phyloP scores from a whole-genome alignment of 305 asterid genomes.

The Euphrasia arctica region DNA sequence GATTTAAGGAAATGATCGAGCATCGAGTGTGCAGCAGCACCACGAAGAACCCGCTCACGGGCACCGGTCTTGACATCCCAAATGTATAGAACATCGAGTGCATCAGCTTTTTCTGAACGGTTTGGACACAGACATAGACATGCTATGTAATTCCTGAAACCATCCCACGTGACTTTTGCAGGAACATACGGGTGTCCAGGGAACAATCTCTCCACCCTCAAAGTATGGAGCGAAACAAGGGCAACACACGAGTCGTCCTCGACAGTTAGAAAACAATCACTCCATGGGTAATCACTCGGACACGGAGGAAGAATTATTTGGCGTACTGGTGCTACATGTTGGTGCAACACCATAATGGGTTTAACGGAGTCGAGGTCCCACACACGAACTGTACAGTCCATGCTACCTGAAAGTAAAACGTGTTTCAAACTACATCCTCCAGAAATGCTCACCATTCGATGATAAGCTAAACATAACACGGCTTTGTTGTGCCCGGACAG shows the following conservation, averaged over 20 bases:
- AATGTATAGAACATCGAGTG: slow-evolving; percentile 73
- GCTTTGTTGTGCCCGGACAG: no score
- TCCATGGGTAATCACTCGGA: slow-evolving; percentile 72
- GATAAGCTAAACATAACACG: no score
- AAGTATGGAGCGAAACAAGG: slow-evolving; percentile 79
- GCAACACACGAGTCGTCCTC: slow-evolving; percentile 77
- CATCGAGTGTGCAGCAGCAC: slow-evolving; percentile 95
- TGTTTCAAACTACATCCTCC: no score
- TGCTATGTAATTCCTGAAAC: slow-evolving; percentile 81
- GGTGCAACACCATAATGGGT: slow-evolving; percentile 71
- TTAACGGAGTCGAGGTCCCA: no score
- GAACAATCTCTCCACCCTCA: slow-evolving; percentile 89
- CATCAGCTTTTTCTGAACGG: slow-evolving; percentile 58
- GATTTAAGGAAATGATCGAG: slow-evolving; percentile 75
- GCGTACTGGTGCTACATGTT: slow-evolving; percentile 91
- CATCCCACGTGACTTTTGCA: slow-evolving; percentile 87
- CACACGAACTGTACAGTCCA: no score
- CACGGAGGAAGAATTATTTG: slow-evolving; percentile 86
- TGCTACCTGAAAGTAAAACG: no score
- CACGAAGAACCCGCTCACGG: slow-evolving; percentile 93
- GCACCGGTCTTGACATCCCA: slow-evolving; percentile 99
- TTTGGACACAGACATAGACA: slow-evolving; percentile 85
- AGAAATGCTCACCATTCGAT: no score
- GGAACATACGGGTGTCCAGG: slow-evolving; percentile 90
- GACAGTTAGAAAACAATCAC: slow-evolving; percentile 82